A percentile compares a stretch with the other conserved stretches of the same genome.
phyloP scores from a whole-genome alignment of 1,284 basidiomycete genomes.

The Pseudozyma hubeiensis region DNA sequence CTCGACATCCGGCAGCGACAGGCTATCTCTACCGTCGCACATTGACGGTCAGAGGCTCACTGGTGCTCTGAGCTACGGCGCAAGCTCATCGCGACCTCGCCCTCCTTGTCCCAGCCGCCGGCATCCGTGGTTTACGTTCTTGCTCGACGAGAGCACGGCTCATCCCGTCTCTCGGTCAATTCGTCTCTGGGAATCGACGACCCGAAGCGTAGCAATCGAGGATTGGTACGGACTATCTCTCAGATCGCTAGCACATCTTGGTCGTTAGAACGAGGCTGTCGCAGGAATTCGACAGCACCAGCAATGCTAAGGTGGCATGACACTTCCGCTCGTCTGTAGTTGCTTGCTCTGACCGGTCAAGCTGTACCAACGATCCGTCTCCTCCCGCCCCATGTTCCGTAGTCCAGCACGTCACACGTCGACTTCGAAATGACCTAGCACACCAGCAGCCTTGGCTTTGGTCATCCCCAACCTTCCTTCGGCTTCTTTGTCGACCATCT shows the following conservation, averaged over 20 bases:
- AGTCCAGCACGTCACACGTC: not conserved
- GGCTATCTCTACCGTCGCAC: conserved; percentile 8
- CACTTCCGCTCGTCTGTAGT: too few relatives aligned
- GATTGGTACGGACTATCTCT: too few relatives aligned
- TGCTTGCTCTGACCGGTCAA: too few relatives aligned
- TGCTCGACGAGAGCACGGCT: not conserved
- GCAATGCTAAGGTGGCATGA: not conserved
- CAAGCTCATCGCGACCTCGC: not conserved
- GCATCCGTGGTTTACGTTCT: not conserved
- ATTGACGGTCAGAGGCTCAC: conserved; percentile 3
- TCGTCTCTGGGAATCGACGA: too few relatives aligned
- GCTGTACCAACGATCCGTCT: too few relatives aligned
- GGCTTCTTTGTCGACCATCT: not conserved
- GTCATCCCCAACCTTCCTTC: not conserved
- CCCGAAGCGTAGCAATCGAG: too few relatives aligned
- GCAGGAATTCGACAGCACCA: conserved; percentile 1
- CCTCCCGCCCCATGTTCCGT: not conserved
- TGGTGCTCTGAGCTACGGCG: not conserved
- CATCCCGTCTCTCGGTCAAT: too few relatives aligned
- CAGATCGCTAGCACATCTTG: too few relatives aligned
- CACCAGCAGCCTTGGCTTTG: not conserved
- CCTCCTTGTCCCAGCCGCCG: not conserved
- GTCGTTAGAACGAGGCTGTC: not conserved
- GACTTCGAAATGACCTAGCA: conserved; percentile 10
- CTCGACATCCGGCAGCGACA: conserved; percentile 31